A percentile compares a stretch with the other conserved stretches of the same genome.
Conservation (phyloP, 257 asterid species). For the Scutellaria baicalensis region DNA sequence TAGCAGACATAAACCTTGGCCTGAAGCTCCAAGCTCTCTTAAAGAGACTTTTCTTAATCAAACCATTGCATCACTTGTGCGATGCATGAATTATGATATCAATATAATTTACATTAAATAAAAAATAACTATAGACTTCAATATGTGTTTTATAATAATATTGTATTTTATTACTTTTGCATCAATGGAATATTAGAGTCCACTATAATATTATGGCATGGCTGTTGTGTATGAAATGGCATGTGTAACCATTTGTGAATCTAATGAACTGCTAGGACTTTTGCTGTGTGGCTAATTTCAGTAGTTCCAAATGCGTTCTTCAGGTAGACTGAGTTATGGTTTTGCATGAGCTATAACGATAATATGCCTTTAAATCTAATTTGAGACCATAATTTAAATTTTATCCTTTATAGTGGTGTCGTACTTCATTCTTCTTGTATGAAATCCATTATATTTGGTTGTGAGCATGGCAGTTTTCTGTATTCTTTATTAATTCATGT, state of each 20-base stretch:
- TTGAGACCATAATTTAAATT: neutral
- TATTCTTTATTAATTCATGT: neutral
- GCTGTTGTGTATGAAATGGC: neutral
- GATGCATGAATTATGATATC: too few species aligned
- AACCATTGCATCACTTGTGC: too few species aligned
- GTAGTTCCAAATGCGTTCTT: slow-evolving; percentile 2
- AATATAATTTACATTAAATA: too few species aligned
- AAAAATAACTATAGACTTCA: too few species aligned
- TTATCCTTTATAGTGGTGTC: neutral
- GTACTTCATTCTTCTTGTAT: neutral
- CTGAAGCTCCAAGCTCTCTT: neutral
- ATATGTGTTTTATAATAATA: too few species aligned
- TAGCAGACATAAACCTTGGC: neutral
- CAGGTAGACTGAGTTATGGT: neutral
- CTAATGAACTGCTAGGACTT: slow-evolving; percentile 4
- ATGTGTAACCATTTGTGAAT: neutral
- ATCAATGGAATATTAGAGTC: neutral
- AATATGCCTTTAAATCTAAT: neutral
- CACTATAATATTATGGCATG: neutral
- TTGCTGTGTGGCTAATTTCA: neutral
- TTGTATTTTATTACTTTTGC: neutral
- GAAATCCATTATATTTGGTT: neutral
- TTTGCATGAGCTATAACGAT: neutral
- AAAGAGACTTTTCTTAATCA: neutral
- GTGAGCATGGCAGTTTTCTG: neutral